Percentiles rank a stretch among this genome's conserved stretches.
Evolutionary conservation across 768 basidiomycete genomes (phyloP).

Genomic region (Calocybe indica): DNA sequence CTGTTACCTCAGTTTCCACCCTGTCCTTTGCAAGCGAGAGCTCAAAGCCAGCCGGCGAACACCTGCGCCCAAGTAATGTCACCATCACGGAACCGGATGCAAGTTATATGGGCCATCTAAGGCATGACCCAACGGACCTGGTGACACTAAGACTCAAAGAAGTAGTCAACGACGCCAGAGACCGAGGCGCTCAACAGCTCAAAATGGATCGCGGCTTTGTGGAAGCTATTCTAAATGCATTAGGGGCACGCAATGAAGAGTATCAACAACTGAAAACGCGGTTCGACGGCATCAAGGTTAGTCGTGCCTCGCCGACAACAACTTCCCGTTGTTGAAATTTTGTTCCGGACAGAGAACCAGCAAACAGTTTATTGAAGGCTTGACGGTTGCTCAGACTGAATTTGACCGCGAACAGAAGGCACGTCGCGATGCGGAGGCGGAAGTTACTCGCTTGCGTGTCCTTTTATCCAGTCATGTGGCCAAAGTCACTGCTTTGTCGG

Average conservation of each 20-base stretch:
- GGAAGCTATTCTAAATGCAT: conserved; percentile 57
- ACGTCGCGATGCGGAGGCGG: conserved; percentile 86
- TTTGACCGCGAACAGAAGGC: conserved; percentile 89
- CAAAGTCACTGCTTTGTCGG: conserved; percentile 76
- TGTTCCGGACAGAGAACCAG: conserved; percentile 64
- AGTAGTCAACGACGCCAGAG: conserved; percentile 51
- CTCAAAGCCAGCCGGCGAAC: too few relatives aligned
- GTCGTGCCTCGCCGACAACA: conserved; percentile 14
- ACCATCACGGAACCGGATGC: conserved; percentile 40
- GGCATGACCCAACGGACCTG: conserved; percentile 36
- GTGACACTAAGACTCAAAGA: conserved; percentile 53
- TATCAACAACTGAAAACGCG: conserved; percentile 61
- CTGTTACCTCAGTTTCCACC: too few relatives aligned
- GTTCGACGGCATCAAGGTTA: conserved; percentile 85
- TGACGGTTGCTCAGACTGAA: conserved; percentile 89
- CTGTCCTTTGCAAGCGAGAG: too few relatives aligned
- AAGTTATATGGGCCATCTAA: conserved; percentile 14
- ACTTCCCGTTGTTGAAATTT: conserved; percentile 1
- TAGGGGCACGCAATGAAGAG: conserved; percentile 62
- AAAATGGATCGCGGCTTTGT: conserved; percentile 71
- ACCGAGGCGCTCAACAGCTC: conserved; percentile 54
- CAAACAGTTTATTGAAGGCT: conserved; percentile 86
- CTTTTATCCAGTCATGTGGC: conserved; percentile 88
- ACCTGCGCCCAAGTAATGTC: conserved; percentile 16
- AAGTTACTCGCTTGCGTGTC: conserved; percentile 80